Percentiles rank a stretch among this genome's conserved stretches.
Evolutionary conservation across 148 eudicot genomes (phyloP).

Genomic region (Amaranthus cruentus): DNA sequence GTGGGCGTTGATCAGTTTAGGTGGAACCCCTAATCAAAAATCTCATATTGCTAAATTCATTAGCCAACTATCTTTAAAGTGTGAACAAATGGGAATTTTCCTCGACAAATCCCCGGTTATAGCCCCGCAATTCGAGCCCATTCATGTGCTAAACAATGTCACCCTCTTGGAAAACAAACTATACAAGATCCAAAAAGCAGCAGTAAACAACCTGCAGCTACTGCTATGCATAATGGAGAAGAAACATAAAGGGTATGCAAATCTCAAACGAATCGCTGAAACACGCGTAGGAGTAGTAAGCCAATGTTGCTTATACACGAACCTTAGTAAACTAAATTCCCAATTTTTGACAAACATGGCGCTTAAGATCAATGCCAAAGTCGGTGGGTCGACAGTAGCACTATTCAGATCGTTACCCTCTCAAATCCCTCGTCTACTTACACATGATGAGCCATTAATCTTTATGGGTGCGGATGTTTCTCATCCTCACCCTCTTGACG

Average conservation of each 20-base stretch:
- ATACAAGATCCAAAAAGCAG: conserved; percentile 44
- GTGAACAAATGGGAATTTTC: conserved; percentile 76
- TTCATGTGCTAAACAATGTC: conserved; percentile 67
- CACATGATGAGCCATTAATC: conserved; percentile 54
- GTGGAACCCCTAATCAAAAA: conserved; percentile 62
- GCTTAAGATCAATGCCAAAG: conserved; percentile 89
- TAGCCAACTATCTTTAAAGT: conserved; percentile 60
- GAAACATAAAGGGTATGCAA: conserved; percentile 89
- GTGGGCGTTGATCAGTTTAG: conserved; percentile 86
- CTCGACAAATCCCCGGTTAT: conserved; percentile 50
- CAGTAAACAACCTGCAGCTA: conserved; percentile 64
- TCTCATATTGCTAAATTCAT: conserved; percentile 63
- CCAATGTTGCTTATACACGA: conserved; percentile 84
- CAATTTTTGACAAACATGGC: conserved; percentile 83
- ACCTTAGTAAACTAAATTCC: conserved; percentile 57
- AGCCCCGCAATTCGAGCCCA: conserved; percentile 66
- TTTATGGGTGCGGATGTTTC: conserved; percentile 97
- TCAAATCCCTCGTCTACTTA: conserved; percentile 67
- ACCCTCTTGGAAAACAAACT: conserved; percentile 61
- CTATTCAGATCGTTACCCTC: conserved; percentile 63
- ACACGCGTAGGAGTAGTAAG: conserved; percentile 75
- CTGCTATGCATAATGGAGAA: conserved; percentile 86
- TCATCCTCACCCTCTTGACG: conserved; percentile 91
- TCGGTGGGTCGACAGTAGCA: conserved; percentile 90
- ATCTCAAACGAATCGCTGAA: conserved; percentile 85